These are phyloP conservation scores for Pythium aristosporum DNA, from an alignment of 352 stramenopile genomes.

Conservation along the genomic window DNA sequence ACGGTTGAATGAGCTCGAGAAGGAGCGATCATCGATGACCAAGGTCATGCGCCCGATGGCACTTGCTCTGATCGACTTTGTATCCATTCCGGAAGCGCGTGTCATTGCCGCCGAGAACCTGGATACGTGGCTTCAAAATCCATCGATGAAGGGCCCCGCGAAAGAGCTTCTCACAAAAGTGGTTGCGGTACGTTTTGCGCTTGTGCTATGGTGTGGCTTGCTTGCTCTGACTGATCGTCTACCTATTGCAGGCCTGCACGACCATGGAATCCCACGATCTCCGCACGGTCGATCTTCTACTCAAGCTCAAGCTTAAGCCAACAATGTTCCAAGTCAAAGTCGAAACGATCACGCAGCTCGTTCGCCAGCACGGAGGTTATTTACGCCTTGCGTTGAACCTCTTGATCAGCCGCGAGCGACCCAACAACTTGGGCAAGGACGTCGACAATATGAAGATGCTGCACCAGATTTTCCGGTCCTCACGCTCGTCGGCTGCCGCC, in stretches of 20 bases:
- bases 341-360: conserved; percentile 78
- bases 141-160: conserved; percentile 66
- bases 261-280: conserved; percentile 58
- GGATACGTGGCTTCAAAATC: conserved; percentile 78
- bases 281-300: conserved; percentile 61
- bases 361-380: conserved; percentile 69
- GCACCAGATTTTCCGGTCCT: conserved; percentile 82
- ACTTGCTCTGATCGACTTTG: conserved; percentile 68
- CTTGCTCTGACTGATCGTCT: neutral
- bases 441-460: conserved; percentile 91
- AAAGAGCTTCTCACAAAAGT: conserved; percentile 76
- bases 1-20: conserved; percentile 65
- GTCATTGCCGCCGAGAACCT: conserved; percentile 74
- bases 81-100: conserved; percentile 53
- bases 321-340: conserved; percentile 89
- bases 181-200: conserved; percentile 34
- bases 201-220: neutral
- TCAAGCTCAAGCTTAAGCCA: conserved; percentile 87
- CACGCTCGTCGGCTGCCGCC: conserved; percentile 28
- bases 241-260: conserved; percentile 42
- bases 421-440: conserved; percentile 83
- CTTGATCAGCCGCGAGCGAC: conserved; percentile 70
- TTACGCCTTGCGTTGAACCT: conserved; percentile 66
- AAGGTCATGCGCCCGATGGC: conserved; percentile 74
- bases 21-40: conserved; percentile 55